These are phyloP conservation scores for Phaeotremella fagi DNA, from an alignment of 768 basidiomycete genomes.

Conservation along the genomic window DNA sequence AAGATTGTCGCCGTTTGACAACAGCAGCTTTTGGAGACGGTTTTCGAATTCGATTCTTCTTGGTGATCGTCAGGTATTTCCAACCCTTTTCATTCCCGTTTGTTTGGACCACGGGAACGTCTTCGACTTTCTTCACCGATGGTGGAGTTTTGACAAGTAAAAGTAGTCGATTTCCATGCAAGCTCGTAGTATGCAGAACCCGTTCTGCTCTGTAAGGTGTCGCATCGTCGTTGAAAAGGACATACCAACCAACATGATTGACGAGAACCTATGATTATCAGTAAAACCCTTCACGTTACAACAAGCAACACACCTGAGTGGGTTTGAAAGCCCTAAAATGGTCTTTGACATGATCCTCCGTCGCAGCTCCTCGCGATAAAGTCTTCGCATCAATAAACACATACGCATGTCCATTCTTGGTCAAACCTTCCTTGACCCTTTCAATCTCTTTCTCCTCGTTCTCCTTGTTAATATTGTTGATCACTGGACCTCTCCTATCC, in stretches of 20 bases:
- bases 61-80: constrained; percentile 35
- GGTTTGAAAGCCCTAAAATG: constrained; percentile 70
- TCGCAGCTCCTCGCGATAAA: constrained; percentile 9
- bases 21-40: not conserved
- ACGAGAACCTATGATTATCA: constrained; percentile 58
- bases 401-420: constrained; percentile 32
- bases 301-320: constrained; percentile 58
- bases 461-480: constrained; percentile 15
- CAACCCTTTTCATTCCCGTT: constrained; percentile 20
- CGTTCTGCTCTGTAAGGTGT: constrained; percentile 64
- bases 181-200: constrained; percentile 53
- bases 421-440: constrained; percentile 22
- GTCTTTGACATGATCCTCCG: constrained; percentile 62
- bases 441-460: constrained; percentile 22
- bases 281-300: constrained; percentile 9
- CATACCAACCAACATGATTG: constrained; percentile 69
- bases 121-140: constrained; percentile 40
- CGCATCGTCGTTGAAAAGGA: constrained; percentile 66
- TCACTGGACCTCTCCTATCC: constrained; percentile 1
- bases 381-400: constrained; percentile 28
- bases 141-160: constrained; percentile 31
- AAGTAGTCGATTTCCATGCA: constrained; percentile 35
- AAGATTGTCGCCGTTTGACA: not conserved
- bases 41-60: constrained; percentile 23
- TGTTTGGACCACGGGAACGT: not conserved